A percentile compares a stretch with the other conserved stretches of the same genome.
Conservation (phyloP, 257 asterid genomes). For the Ehretia macrophylla region DNA sequence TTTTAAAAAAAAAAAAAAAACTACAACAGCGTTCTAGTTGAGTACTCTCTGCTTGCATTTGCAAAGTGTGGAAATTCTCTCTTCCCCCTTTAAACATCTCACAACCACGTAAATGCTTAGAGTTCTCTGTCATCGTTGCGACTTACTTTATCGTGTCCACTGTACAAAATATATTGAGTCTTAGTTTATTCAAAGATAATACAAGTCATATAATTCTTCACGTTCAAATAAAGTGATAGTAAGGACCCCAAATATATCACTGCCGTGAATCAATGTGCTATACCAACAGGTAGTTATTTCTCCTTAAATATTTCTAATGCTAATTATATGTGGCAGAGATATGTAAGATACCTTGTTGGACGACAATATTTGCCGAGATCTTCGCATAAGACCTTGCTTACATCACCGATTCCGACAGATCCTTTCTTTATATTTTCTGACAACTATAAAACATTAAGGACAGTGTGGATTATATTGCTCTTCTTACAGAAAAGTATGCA, state of each 20-base stretch:
- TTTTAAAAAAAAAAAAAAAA: no score
- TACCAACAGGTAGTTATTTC: neutral
- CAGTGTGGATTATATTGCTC: neutral
- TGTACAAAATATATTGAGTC: neutral
- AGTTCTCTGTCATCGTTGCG: neutral
- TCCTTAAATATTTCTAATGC: neutral
- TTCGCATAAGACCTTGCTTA: slow-evolving; percentile 72
- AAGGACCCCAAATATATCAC: neutral
- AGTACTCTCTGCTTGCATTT: neutral
- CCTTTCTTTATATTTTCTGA: slow-evolving; percentile 77
- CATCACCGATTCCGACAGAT: slow-evolving; percentile 60
- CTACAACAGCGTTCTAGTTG: no score
- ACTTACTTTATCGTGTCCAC: neutral
- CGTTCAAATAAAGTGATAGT: no score
- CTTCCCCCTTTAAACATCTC: neutral
- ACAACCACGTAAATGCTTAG: neutral
- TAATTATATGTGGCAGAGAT: slow-evolving; percentile 1
- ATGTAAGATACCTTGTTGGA: slow-evolving; percentile 46
- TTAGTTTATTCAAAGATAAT: no score
- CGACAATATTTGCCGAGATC: slow-evolving; percentile 65
- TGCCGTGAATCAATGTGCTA: no score
- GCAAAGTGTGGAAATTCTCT: neutral
- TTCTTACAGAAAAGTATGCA: neutral
- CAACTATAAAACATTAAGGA: slow-evolving; percentile 41
- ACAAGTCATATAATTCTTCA: no score